These are phyloP conservation scores for Abelmoschus esculentus DNA, from an alignment of 345 rosid genomes.

Conservation along the genomic window DNA sequence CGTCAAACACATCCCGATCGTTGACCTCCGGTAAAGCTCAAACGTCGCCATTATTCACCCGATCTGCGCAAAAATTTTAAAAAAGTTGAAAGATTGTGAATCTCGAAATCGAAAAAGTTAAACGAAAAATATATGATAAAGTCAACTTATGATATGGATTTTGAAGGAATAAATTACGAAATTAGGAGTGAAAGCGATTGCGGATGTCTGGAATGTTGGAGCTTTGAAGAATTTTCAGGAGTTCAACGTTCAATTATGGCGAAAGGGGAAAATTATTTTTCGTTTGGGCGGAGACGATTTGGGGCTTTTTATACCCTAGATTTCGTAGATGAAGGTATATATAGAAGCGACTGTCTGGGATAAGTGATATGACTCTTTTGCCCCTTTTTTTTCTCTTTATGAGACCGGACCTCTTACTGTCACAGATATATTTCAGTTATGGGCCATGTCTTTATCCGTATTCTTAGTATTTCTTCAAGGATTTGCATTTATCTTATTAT, in stretches of 20 bases:
- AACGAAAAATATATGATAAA: not conserved
- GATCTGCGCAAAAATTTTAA: slow-evolving; percentile 17
- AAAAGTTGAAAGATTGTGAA: slow-evolving; percentile 1
- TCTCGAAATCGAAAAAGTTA: not conserved
- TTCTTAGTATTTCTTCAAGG: not conserved
- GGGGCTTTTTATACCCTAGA: slow-evolving; percentile 82
- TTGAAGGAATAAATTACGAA: slow-evolving; percentile 19
- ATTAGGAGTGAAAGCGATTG: slow-evolving; percentile 17
- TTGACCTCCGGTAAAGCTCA: slow-evolving; percentile 91
- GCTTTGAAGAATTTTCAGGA: slow-evolving; percentile 3
- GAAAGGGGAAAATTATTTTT: slow-evolving; percentile 7
- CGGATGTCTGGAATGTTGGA: slow-evolving; percentile 10
- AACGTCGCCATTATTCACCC: slow-evolving; percentile 74
- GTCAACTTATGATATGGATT: not conserved
- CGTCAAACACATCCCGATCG: slow-evolving; percentile 97
- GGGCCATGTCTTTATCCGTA: not conserved
- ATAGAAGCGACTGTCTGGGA: slow-evolving; percentile 42
- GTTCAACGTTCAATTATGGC: slow-evolving; percentile 26
- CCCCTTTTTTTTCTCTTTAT: slow-evolving; percentile 8
- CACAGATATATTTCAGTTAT: not conserved
- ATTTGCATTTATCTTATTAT: no score
- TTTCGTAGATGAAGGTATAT: slow-evolving; percentile 62
- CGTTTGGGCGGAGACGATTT: slow-evolving; percentile 49
- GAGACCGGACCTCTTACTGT: not conserved
- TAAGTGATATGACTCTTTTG: slow-evolving; percentile 15